Evolutionary conservation across 768 basidiomycete genomes (phyloP).

Genomic region (Thelephora ganbajun): DNA sequence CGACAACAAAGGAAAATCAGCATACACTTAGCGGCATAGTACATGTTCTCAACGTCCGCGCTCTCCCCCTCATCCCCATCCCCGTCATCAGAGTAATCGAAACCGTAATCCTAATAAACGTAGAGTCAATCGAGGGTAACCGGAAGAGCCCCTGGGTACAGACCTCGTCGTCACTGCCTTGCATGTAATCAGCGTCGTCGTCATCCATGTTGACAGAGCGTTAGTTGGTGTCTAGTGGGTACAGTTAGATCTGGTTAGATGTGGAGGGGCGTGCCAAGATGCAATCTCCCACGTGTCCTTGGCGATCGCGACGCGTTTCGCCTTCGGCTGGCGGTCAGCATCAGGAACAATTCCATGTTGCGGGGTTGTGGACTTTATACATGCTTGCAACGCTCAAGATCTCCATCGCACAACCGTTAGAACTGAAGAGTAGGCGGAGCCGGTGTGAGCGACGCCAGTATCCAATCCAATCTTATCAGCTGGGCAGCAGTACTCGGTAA

Average conservation of each 20-base stretch:
- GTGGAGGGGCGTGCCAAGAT: neutral
- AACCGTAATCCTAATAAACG: conserved; percentile 68
- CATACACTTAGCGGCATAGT: conserved; percentile 94
- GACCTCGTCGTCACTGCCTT: conserved; percentile 78
- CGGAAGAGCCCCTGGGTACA: conserved; percentile 3
- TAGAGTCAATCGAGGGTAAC: conserved; percentile 4
- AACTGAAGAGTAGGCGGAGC: no score
- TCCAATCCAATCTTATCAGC: conserved; percentile 2
- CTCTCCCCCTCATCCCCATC: conserved; percentile 69
- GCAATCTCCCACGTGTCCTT: neutral
- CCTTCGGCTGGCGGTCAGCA: no score
- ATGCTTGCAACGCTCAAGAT: no score
- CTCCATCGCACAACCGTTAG: no score
- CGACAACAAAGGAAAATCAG: neutral
- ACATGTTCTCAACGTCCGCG: conserved; percentile 93
- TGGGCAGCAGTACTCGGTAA: conserved; percentile 1
- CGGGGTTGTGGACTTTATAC: no score
- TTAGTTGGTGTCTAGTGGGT: neutral
- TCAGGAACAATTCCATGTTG: no score
- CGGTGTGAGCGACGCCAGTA: no score
- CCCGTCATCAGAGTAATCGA: conserved; percentile 90
- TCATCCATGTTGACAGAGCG: conserved; percentile 69
- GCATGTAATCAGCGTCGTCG: conserved; percentile 91
- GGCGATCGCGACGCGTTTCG: no score
- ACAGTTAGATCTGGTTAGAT: no score